Conservation (phyloP, 495 filamentous ascomycete species). For the Hypoxylon lenormandii region DNA sequence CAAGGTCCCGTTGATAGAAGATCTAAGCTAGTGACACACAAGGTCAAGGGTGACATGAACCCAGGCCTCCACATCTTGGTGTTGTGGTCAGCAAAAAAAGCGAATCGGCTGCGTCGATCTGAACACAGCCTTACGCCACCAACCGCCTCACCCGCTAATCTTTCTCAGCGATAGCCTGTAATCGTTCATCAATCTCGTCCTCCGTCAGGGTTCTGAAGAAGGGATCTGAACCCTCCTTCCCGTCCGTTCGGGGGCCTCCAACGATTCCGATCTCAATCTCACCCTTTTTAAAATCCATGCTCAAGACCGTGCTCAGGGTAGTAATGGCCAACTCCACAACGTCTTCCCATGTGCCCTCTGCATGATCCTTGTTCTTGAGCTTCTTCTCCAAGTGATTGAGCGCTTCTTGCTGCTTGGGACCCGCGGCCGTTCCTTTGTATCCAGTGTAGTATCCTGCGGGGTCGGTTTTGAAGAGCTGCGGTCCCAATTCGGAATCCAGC, state of each 20-base stretch:
- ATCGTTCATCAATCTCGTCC: constrained; percentile 96
- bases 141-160: constrained; percentile 70
- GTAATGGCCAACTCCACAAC: constrained; percentile 97
- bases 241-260: constrained; percentile 81
- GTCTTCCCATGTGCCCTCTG: constrained; percentile 93
- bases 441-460: constrained; percentile 97
- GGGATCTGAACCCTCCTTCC: constrained; percentile 79
- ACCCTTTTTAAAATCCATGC: constrained; percentile 99
- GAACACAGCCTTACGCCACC: constrained; percentile 46
- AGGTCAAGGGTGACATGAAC: constrained; percentile 25
- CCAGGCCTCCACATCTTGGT: constrained; percentile 34
- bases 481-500: constrained; percentile 88
- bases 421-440: constrained; percentile 96
- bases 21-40: constrained; percentile 46
- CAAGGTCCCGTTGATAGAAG: constrained; percentile 32
- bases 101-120: constrained; percentile 35
- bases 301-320: constrained; percentile 91
- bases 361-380: constrained; percentile 98
- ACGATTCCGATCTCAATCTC: constrained; percentile 98
- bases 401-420: constrained; percentile 97
- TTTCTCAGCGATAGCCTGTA: constrained; percentile 98
- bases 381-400: constrained; percentile 98
- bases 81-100: constrained; percentile 32
- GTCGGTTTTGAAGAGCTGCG: constrained; percentile 98
- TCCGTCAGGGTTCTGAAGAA: constrained; percentile 90